Evolutionary conservation across 257 asterid genomes (phyloP).

Genomic region (Cordia subcordata): DNA sequence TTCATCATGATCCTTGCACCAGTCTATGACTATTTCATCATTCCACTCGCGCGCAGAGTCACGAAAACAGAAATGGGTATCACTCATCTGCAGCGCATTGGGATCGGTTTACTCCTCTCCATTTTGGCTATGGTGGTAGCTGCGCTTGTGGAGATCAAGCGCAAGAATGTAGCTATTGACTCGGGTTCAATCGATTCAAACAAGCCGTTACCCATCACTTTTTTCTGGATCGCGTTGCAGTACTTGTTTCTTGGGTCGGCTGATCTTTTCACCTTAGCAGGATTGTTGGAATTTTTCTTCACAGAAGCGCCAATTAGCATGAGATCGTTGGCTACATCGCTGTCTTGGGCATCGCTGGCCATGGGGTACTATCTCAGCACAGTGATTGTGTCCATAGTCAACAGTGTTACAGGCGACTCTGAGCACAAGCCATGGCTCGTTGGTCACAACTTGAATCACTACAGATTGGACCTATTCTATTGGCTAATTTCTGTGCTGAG

Average conservation of each 20-base stretch:
- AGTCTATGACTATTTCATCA: conserved; percentile 35
- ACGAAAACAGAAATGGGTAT: conserved; percentile 42
- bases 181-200: conserved; percentile 22
- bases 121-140: conserved; percentile 40
- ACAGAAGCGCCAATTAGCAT: conserved; percentile 61
- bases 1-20: conserved; percentile 43
- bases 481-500: conserved; percentile 1
- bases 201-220: conserved; percentile 33
- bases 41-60: conserved; percentile 39
- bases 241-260: conserved; percentile 67
- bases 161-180: conserved; percentile 21
- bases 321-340: conserved; percentile 69
- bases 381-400: conserved; percentile 39
- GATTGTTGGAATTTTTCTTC: conserved; percentile 62
- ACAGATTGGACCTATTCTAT: not conserved
- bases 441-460: not conserved
- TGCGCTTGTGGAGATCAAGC: conserved; percentile 35
- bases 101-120: conserved; percentile 40
- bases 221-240: conserved; percentile 63
- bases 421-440: not conserved
- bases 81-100: conserved; percentile 52
- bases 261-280: conserved; percentile 63
- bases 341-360: conserved; percentile 52
- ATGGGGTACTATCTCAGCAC: conserved; percentile 60
- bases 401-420: not conserved